phyloP scores from a whole-genome alignment of 352 stramenopile genomes.

The Detonula confervacea region DNA sequence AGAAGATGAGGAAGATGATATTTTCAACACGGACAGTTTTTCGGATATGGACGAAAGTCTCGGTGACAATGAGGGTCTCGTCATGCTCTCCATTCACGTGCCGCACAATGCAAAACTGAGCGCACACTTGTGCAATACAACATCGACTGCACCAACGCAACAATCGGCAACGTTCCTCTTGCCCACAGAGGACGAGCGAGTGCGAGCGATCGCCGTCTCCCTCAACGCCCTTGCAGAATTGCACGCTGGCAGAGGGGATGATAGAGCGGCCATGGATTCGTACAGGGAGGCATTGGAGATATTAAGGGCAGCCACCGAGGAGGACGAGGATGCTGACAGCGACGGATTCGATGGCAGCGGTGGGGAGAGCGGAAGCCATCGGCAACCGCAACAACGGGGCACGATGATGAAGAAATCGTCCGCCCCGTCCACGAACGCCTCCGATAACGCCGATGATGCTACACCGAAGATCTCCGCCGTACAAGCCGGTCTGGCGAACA shows the following conservation, averaged over 20 bases:
- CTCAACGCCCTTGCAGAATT: conserved; percentile 27
- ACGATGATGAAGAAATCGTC: not conserved
- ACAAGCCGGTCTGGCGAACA: conserved; percentile 5
- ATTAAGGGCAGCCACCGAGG: conserved; percentile 24
- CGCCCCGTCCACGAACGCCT: not conserved
- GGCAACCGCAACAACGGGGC: not conserved
- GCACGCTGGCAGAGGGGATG: conserved; percentile 17
- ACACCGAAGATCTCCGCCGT: not conserved
- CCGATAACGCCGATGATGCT: not conserved
- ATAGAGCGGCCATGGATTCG: conserved; percentile 33
- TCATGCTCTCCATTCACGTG: conserved; percentile 7
- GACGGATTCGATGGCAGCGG: too few species aligned
- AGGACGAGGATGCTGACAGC: not conserved
- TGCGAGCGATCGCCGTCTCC: conserved; percentile 26
- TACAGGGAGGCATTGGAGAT: conserved; percentile 46
- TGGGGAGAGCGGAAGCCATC: not conserved
- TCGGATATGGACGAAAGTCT: not conserved
- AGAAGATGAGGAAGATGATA: conserved; percentile 1
- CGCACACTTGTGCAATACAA: too few species aligned
- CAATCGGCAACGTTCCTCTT: conserved; percentile 9
- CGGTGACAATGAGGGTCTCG: not conserved
- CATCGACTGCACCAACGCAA: conserved; percentile 1
- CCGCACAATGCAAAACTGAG: conserved; percentile 2
- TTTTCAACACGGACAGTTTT: not conserved
- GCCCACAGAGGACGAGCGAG: conserved; percentile 31